Evolutionary conservation across 2,329 filamentous ascomycete genomes (phyloP), one percentile per base, ranked within the genome.

Genomic region (Monosporascus ibericus): DNA sequence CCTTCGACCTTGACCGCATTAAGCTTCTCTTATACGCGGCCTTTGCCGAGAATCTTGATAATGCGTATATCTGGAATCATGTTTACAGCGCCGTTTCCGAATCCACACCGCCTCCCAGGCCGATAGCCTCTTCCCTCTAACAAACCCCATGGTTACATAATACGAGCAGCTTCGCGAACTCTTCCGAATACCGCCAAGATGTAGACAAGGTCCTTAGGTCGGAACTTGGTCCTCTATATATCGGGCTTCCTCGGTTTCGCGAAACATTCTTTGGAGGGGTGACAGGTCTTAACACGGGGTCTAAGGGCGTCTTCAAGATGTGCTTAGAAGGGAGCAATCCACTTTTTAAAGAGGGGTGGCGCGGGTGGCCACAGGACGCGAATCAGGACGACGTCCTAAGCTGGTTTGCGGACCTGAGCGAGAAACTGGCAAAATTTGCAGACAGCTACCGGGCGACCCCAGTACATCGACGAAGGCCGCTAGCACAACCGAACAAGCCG

Each of bases 331-430:
- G 65, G 37, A 53, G 47, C 36, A 49, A 64, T 38, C 65, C 65
- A 40, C 55, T 68, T 42, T 72, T 68, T 49, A 22, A 52, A 34
- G 42, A 63, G 3, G 65, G 64, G 1, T 72, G 66, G 69, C 27
- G 27, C 9, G 66, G 63, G 51, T 73, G 65, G 70, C 68, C 70
- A 9, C 46, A 54, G 53, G 58, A 65, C 40, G 65, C 67, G n/a
- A 68, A 70, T 3, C 48, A 74, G 52, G 57, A 67, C 14, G 58
- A 64, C 49, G 66, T 72, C 20, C 52, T 73, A 44, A 54, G 50
- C 51, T 74, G 64, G 70, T 64, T 73, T 62, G 50, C 52, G 6
- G 51, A 57, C 24, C 48, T 71, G 2, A 58, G 47, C 50, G 48
- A 65, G 7, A 63, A 63, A 54, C 57, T 72, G 20, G 59, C 56